These are phyloP conservation scores for Populus hybrid DNA, from an alignment of 441 rosid species.

Conservation along the genomic window DNA sequence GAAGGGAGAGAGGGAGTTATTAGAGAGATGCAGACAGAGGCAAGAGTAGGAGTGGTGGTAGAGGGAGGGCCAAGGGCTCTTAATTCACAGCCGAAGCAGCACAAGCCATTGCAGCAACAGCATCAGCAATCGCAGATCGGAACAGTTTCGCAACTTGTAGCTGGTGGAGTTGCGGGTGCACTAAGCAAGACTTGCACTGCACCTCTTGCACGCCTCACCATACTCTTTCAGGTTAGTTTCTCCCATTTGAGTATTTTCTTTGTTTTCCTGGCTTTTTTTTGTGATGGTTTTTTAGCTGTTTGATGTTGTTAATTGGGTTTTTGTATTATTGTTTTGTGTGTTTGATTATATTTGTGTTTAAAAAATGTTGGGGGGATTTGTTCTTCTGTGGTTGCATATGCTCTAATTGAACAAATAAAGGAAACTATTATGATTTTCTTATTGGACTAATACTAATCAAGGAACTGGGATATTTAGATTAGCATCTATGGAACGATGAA, in stretches of 20 bases:
- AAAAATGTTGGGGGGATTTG: not conserved
- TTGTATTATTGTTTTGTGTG: not conserved
- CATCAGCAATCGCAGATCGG: slow-evolving; percentile 59
- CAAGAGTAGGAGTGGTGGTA: slow-evolving; percentile 74
- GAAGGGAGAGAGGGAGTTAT: not conserved
- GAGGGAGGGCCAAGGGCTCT: slow-evolving; percentile 44
- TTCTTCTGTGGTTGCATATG: not conserved
- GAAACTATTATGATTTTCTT: not conserved
- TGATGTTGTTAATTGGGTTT: not conserved
- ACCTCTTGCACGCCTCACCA: slow-evolving; percentile 90
- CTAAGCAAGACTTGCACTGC: slow-evolving; percentile 97
- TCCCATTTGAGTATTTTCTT: not conserved
- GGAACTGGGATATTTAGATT: not conserved
- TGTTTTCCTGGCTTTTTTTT: not conserved
- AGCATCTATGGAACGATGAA: not conserved
- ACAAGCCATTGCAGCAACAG: slow-evolving; percentile 22
- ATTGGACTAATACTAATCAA: not conserved
- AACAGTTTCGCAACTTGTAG: slow-evolving; percentile 68
- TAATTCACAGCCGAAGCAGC: slow-evolving; percentile 50
- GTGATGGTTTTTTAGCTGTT: not conserved
- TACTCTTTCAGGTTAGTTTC: slow-evolving; percentile 67
- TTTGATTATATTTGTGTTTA: not conserved
- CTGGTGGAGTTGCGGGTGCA: slow-evolving; percentile 95
- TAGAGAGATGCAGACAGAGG: slow-evolving; percentile 70
- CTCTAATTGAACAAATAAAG: not conserved